Conservation (phyloP, 306 rosid species). For the Lathyrus aphaca region DNA sequence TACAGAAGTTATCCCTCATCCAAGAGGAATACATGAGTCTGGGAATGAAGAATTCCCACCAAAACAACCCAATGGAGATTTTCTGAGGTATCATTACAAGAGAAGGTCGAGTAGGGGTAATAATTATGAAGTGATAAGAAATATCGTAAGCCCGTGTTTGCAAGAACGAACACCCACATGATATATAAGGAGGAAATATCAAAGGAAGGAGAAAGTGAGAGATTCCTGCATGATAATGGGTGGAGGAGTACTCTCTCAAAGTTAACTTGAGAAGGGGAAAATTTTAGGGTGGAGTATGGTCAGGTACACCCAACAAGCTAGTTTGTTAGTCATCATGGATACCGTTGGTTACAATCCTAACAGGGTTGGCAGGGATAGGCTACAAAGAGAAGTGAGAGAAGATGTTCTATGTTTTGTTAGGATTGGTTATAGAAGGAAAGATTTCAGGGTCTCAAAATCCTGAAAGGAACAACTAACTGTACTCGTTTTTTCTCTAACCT, state of each 20-base stretch:
- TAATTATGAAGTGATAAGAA: neutral
- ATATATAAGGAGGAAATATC: conserved; percentile 1
- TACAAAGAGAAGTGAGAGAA: neutral
- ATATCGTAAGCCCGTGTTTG: neutral
- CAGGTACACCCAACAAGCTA: neutral
- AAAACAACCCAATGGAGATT: conserved; percentile 6
- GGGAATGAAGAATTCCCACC: neutral
- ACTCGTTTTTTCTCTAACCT: neutral
- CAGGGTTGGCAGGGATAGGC: neutral
- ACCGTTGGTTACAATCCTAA: neutral
- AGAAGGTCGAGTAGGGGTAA: neutral
- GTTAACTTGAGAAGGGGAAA: neutral
- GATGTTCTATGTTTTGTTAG: neutral
- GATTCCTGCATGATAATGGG: conserved; percentile 3
- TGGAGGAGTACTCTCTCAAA: neutral
- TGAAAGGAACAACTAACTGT: neutral
- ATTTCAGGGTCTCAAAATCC: neutral
- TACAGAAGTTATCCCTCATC: neutral
- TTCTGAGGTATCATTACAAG: neutral
- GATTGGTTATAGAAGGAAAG: neutral
- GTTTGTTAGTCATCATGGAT: neutral
- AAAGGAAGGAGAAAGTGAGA: neutral
- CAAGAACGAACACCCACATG: neutral
- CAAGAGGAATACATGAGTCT: neutral
- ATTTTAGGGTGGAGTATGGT: neutral